Evolutionary conservation across 2,329 filamentous ascomycete genomes (phyloP), one percentile per base, ranked within the genome.

Genomic region (Clarireedia paspali): DNA sequence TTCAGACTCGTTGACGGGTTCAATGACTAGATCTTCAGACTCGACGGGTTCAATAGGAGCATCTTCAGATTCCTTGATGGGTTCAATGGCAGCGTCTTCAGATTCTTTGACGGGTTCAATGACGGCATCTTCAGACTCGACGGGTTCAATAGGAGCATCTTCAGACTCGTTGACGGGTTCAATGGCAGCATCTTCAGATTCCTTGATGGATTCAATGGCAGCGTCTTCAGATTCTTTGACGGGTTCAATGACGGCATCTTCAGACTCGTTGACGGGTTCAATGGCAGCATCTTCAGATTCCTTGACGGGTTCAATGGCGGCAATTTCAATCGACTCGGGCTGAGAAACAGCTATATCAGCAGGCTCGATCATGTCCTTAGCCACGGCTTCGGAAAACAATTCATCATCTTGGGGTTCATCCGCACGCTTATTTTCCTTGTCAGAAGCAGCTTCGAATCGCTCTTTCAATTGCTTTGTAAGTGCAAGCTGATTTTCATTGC

Each of bases 371-470:
- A 55, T 52, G 51, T 54, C 47, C 46, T 59, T 50, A 15, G 45
- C 46, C 27, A 51, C 48, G 23, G 58, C 56, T 12, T 55, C 44
- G 17, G 50, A 57, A 53, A 23, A 17, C 15, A 27, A 2, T n/a
- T 23, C 26, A 39, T 49, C 44, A 2, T 30, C 38, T 14, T 54
- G 58, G 40, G 60, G 58, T 57, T 60, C 62, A 40, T 45, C 50
- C 39, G 64, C 62, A 40, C 58, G 67, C 58, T 75, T 77, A 66
- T 75, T 75, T 9, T 66, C 63, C 56, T 69, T 71, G 59, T 67
- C 70, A 60, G 67, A 69, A 23, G 50, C 49, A 46, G 63, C 62
- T 38, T 47, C 60, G 26, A 65, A 64, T 53, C 66, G 63, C 47
- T 67, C 65, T 38, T 67, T 63, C 39, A 65, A 45, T 57, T 66